Evolutionary conservation across 2,329 filamentous ascomycete species (phyloP).

Genomic region (Sporothrix luriei): DNA sequence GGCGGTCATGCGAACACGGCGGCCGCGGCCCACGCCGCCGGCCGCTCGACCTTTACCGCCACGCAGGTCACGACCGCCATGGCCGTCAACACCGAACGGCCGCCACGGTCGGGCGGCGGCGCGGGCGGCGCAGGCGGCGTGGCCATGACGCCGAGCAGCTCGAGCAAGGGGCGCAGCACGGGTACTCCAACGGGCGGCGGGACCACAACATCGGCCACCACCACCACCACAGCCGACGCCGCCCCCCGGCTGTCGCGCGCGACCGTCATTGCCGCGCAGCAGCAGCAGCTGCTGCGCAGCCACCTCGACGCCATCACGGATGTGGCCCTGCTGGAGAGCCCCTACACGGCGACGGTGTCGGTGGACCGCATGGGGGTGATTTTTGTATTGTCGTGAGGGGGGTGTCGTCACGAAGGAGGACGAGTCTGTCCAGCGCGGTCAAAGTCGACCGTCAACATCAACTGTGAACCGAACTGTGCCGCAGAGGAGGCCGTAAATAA

Average conservation of each 20-base stretch:
- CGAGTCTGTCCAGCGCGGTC: too few species aligned
- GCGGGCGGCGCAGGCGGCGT: constrained; percentile 29
- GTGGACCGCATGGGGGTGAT: constrained; percentile 87
- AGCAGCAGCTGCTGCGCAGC: constrained; percentile 80
- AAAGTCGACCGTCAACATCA: too few species aligned
- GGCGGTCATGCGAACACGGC: too few species aligned
- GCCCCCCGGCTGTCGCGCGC: constrained; percentile 63
- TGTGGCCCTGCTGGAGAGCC: constrained; percentile 82
- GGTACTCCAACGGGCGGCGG: too few species aligned
- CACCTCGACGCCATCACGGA: constrained; percentile 89
- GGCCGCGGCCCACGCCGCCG: constrained; percentile 31
- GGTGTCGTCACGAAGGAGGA: too few species aligned
- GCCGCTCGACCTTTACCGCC: constrained; percentile 71
- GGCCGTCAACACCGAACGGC: constrained; percentile 66
- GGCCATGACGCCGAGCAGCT: constrained; percentile 40
- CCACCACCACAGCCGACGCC: constrained; percentile 28
- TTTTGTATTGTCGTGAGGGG: constrained; percentile 68
- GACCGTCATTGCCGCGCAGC: constrained; percentile 83
- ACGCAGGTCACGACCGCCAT: constrained; percentile 65
- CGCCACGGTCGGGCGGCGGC: constrained; percentile 45
- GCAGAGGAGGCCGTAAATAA: neutral
- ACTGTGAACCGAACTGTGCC: too few species aligned
- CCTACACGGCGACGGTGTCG: constrained; percentile 90
- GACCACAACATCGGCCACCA: too few species aligned
- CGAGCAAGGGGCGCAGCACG: constrained; percentile 44